Conservation (phyloP, 2,329 filamentous ascomycete genomes). For the Stachybotrys elegans region DNA sequence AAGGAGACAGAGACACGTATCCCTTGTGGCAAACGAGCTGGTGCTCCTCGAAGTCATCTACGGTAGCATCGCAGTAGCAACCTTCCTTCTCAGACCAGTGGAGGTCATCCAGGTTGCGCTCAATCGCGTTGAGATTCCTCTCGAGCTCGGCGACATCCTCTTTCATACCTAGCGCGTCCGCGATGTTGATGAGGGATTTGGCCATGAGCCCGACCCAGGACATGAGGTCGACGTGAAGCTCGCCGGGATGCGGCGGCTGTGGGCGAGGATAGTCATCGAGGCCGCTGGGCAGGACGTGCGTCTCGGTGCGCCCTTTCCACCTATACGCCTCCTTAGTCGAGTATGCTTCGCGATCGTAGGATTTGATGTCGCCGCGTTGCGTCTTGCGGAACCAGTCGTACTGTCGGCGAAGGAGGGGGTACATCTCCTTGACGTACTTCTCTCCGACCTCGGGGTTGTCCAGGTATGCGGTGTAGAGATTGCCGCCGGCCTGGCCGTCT, state of each 20-base stretch:
- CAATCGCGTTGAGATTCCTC: conserved; percentile 70
- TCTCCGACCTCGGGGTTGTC: conserved; percentile 63
- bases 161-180: conserved; percentile 63
- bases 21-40: conserved; percentile 91
- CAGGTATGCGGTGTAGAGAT: conserved; percentile 58
- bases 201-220: conserved; percentile 98
- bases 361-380: conserved; percentile 82
- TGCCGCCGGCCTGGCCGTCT: conserved; percentile 41
- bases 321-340: conserved; percentile 90
- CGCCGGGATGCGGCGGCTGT: conserved; percentile 89
- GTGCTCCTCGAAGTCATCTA: conserved; percentile 93
- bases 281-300: conserved; percentile 86
- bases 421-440: conserved; percentile 69
- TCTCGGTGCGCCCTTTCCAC: conserved; percentile 84
- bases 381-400: conserved; percentile 95
- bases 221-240: conserved; percentile 91
- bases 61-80: conserved; percentile 89
- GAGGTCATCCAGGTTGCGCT: conserved; percentile 82
- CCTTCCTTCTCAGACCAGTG: conserved; percentile 82
- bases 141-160: conserved; percentile 73
- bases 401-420: conserved; percentile 82
- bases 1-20: conserved; percentile 90
- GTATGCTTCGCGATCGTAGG: conserved; percentile 84
- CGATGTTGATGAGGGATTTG: conserved; percentile 75
- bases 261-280: conserved; percentile 94